These are phyloP conservation scores for Leptographium wingfieldii DNA, from an alignment of 2,329 filamentous ascomycete species.

Conservation along the genomic window DNA sequence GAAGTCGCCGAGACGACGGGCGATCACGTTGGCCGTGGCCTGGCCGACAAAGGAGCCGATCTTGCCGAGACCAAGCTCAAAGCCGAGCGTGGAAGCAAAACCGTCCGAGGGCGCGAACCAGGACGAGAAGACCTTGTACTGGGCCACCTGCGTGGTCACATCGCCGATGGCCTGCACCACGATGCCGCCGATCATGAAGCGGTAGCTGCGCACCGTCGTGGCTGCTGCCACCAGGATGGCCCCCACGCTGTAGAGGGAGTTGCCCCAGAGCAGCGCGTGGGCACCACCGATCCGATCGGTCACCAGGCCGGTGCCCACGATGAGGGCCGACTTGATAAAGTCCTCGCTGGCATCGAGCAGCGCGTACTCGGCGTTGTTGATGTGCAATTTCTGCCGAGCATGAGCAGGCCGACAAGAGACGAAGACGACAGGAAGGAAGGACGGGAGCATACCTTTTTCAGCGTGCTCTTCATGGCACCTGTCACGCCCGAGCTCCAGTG, in stretches of 20 bases:
- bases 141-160: slow-evolving; percentile 49
- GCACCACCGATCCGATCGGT: slow-evolving; percentile 34
- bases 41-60: slow-evolving; percentile 49
- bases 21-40: slow-evolving; percentile 12
- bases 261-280: slow-evolving; percentile 46
- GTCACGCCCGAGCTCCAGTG: slow-evolving; percentile 12
- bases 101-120: slow-evolving; percentile 51
- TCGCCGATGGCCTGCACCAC: slow-evolving; percentile 47
- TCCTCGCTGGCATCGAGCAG: slow-evolving; percentile 47
- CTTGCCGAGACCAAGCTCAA: slow-evolving; percentile 49
- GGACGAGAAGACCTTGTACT: slow-evolving; percentile 52
- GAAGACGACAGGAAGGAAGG: background rate
- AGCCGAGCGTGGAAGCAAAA: slow-evolving; percentile 47
- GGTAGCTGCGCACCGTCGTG: slow-evolving; percentile 40
- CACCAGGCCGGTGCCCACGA: slow-evolving; percentile 41
- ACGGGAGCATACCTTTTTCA: slow-evolving; percentile 5
- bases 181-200: slow-evolving; percentile 46
- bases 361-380: slow-evolving; percentile 47
- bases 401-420: background rate
- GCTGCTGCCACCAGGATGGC: slow-evolving; percentile 47
- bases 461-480: slow-evolving; percentile 10
- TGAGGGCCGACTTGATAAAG: slow-evolving; percentile 46
- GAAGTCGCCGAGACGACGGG: slow-evolving; percentile 33
- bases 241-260: slow-evolving; percentile 43
- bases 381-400: slow-evolving; percentile 29